Evolutionary conservation across 805 yeast genomes (phyloP).

Genomic region (Candida insectorum): DNA sequence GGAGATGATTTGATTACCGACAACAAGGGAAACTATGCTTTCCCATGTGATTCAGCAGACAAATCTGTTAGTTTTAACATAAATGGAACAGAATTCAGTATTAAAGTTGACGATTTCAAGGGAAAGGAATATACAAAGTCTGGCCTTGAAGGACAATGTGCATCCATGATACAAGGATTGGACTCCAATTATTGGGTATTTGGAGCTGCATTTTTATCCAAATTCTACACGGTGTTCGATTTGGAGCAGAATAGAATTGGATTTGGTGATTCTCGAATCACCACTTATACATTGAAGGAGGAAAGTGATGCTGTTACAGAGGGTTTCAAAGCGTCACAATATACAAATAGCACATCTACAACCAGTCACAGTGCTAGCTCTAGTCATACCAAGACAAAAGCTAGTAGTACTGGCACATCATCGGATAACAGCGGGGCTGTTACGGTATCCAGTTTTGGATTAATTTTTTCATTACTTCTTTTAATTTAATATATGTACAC

Average conservation of each 20-base stretch:
- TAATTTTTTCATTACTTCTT: background rate
- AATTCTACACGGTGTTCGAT: conserved; percentile 57
- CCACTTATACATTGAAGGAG: conserved; percentile 9
- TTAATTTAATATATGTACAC: no score
- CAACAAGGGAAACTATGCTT: conserved; percentile 55
- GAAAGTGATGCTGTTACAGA: background rate
- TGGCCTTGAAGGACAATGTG: conserved; percentile 50
- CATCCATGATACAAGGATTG: conserved; percentile 63
- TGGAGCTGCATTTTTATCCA: conserved; percentile 59
- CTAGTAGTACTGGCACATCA: no score
- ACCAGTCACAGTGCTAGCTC: no score
- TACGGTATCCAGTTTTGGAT: background rate
- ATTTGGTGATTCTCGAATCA: conserved; percentile 31
- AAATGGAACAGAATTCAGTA: conserved; percentile 42
- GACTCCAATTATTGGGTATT: conserved; percentile 49
- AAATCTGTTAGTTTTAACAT: conserved; percentile 37
- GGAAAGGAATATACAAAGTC: conserved; percentile 43
- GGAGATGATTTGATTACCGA: conserved; percentile 51
- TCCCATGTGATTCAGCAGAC: conserved; percentile 50
- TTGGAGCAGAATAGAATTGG: conserved; percentile 49
- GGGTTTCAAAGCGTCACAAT: background rate
- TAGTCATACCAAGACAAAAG: no score
- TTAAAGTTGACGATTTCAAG: conserved; percentile 42
- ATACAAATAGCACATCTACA: conserved; percentile 1
- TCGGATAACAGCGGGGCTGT: conserved; percentile 6